phyloP scores from a whole-genome alignment of 2,329 filamentous ascomycete genomes.

The Fusarium mexicanum region DNA sequence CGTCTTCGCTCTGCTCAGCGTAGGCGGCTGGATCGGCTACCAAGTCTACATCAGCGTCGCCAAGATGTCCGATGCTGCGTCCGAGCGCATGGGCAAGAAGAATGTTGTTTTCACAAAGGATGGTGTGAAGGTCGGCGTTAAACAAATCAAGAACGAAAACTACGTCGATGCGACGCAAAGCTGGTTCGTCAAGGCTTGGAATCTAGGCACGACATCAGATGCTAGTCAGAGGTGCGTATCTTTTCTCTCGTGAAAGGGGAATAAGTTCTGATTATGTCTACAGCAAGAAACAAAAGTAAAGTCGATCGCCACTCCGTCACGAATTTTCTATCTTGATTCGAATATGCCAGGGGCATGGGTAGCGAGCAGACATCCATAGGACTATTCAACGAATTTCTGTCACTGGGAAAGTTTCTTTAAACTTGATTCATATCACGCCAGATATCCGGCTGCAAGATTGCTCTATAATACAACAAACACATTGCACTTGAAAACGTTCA shows the following conservation, averaged over 20 bases:
- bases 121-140: conserved; percentile 76
- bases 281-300: conserved; percentile 41
- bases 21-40: conserved; percentile 73
- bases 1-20: conserved; percentile 69
- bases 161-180: conserved; percentile 80
- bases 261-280: conserved; percentile 14
- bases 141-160: conserved; percentile 72
- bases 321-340: not conserved
- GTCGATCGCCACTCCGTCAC: not conserved
- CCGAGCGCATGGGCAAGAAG: conserved; percentile 77
- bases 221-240: conserved; percentile 29
- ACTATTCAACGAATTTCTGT: not conserved
- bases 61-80: conserved; percentile 72
- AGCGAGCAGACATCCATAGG: not conserved
- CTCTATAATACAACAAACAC: not conserved
- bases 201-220: conserved; percentile 55
- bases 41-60: conserved; percentile 75
- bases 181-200: conserved; percentile 73
- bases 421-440: not conserved
- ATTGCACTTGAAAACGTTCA: not conserved
- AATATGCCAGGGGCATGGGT: not conserved
- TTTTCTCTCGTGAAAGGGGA: not conserved
- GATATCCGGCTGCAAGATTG: not conserved
- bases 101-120: conserved; percentile 81
- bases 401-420: not conserved